Conservation (phyloP, 441 rosid species). For the Omphalea diandra region DNA sequence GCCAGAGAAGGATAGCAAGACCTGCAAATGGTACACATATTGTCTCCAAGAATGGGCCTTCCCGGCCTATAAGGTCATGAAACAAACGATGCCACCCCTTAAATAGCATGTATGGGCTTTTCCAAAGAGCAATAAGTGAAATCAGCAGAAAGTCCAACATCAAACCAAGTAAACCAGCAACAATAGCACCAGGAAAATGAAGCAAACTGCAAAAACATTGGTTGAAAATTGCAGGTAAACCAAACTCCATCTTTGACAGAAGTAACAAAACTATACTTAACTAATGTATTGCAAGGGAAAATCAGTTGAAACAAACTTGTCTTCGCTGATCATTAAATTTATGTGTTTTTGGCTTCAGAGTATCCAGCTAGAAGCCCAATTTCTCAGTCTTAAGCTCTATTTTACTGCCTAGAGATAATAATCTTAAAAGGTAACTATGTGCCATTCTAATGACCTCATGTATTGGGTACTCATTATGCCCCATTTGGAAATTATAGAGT, state of each 20-base stretch:
- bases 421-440: no score
- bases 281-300: not conserved
- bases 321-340: not conserved
- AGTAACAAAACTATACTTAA: not conserved
- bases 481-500: not conserved
- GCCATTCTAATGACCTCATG: not conserved
- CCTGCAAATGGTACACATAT: conserved; percentile 98
- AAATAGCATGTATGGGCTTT: conserved; percentile 88
- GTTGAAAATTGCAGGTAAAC: conserved; percentile 7
- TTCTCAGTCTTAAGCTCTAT: not conserved
- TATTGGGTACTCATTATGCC: not conserved
- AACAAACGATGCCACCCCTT: conserved; percentile 94
- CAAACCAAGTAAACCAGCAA: conserved; percentile 56
- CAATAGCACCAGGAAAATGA: conserved; percentile 60
- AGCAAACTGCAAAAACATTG: conserved; percentile 50
- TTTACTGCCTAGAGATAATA: not conserved
- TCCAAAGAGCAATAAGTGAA: conserved; percentile 65
- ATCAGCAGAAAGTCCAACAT: conserved; percentile 66
- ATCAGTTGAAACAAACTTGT: not conserved
- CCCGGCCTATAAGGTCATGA: conserved; percentile 94
- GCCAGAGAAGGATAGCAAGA: conserved; percentile 93
- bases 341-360: not conserved
- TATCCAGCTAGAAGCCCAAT: not conserved
- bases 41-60: conserved; percentile 97
- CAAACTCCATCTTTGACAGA: not conserved